These are phyloP conservation scores for Pythium dissimile DNA, from an alignment of 352 stramenopile species.

Conservation along the genomic window DNA sequence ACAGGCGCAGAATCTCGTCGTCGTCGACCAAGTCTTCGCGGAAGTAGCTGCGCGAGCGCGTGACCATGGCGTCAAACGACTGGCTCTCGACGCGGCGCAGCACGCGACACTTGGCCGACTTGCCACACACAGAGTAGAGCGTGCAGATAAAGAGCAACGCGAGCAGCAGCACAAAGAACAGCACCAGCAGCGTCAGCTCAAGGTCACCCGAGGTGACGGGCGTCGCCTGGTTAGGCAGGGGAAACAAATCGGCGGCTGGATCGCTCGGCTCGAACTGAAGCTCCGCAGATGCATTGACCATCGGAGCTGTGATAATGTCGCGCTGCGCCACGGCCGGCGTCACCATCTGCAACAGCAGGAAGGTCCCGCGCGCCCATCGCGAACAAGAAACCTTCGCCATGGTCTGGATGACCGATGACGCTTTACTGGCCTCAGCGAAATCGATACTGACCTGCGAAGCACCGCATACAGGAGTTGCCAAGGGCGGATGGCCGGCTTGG, in stretches of 20 bases:
- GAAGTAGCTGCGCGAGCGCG: constrained; percentile 29
- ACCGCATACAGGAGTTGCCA: too few relatives aligned
- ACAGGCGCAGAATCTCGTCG: constrained; percentile 48
- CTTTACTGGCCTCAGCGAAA: not conserved
- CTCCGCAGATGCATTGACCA: not conserved
- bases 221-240: not conserved
- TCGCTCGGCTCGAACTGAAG: not conserved
- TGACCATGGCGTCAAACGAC: constrained; percentile 25
- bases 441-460: not conserved
- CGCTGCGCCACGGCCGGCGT: not conserved
- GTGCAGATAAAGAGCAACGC: constrained; percentile 25
- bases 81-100: constrained; percentile 12
- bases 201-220: constrained; percentile 13
- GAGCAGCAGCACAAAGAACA: constrained; percentile 38
- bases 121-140: constrained; percentile 31
- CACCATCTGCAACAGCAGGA: not conserved
- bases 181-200: constrained; percentile 29
- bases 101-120: constrained; percentile 24
- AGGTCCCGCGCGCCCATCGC: too few relatives aligned
- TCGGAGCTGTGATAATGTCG: constrained; percentile 8
- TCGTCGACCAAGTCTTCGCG: constrained; percentile 47
- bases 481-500: too few relatives aligned
- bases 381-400: too few relatives aligned
- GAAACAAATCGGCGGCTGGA: not conserved
- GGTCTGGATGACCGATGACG: too few relatives aligned